Evolutionary conservation across 345 rosid species (phyloP), one percentile per base, ranked within the genome.

Genomic region (Hibiscus trionum): DNA sequence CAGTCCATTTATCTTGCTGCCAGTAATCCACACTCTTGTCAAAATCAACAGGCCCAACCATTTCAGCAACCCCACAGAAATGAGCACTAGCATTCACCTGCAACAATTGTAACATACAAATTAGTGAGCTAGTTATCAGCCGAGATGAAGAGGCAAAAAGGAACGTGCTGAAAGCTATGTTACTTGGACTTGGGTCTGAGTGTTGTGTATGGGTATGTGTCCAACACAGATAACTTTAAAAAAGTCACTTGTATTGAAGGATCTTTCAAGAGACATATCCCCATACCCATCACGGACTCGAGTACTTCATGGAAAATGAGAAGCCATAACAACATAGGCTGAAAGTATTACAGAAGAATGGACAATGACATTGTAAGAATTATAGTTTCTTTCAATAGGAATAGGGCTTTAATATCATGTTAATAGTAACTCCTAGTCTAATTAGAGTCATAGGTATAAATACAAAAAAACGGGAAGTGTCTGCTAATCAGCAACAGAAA

Each of bases 31-130:
- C 95, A 47, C 85, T 89, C 81, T 84, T 87, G 69, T 91, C 96
- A 79, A 93, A 93, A 74, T 93, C 91, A 71, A 93, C 96, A 60
- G 92, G 86, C 72, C 98, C 97, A 75, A 82, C 72, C 98, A 93
- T 93, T 83, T 93, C 96, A 59, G 98, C 96, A 68, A 91, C 90
- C 29, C 98, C 97, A 78, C 93, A 87, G 81, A 93, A 93, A 63
- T 93, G 97, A 61, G 90, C 96, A 73, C 98, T 93, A 2, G 97
- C 91, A 78, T 93, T 93, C 72, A 93, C 98, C 98, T 93, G 88
- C 79, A 82, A n/a, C 11, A n/a, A 70, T 7, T 21, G 61, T 47
- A 64, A 72, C 53, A 67, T 61, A 71, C 65, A 53, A 44, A 67
- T 60, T 10, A 50, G 24, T 63, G 27, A 42, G 70, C 57, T 11